Conservation (phyloP, 2,329 filamentous ascomycete species). For the Cytospora chrysosperma region DNA sequence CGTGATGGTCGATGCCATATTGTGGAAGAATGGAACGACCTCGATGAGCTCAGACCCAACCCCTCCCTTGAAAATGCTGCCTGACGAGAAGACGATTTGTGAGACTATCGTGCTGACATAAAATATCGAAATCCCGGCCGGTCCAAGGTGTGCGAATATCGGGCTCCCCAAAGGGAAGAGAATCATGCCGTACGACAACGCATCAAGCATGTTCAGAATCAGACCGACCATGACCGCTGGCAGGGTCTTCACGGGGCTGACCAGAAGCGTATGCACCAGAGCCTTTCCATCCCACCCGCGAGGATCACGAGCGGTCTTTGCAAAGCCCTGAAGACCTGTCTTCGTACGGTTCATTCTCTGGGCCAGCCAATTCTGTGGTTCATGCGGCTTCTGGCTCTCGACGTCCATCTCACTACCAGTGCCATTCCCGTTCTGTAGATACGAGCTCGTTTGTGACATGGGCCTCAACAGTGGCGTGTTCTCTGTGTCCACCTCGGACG, state of each 20-base stretch:
- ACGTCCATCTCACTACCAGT: slow-evolving; percentile 39
- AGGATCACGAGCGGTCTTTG: slow-evolving; percentile 51
- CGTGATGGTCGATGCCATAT: slow-evolving; percentile 91
- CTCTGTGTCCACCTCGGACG: slow-evolving; percentile 34
- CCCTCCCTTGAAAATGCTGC: slow-evolving; percentile 85
- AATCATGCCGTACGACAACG: slow-evolving; percentile 94
- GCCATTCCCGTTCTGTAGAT: slow-evolving; percentile 27
- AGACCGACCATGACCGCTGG: slow-evolving; percentile 87
- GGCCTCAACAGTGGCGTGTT: slow-evolving; percentile 47
- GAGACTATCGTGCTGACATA: slow-evolving; percentile 97
- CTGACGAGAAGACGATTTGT: slow-evolving; percentile 83
- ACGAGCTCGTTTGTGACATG: slow-evolving; percentile 33
- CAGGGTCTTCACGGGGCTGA: slow-evolving; percentile 68
- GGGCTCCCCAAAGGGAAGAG: slow-evolving; percentile 87
- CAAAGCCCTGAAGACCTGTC: slow-evolving; percentile 28
- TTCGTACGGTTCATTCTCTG: slow-evolving; percentile 28
- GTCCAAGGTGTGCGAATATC: slow-evolving; percentile 80
- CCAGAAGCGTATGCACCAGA: slow-evolving; percentile 62
- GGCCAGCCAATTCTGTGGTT: slow-evolving; percentile 36
- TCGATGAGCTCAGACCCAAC: slow-evolving; percentile 98
- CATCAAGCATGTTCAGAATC: slow-evolving; percentile 89
- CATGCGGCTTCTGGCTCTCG: slow-evolving; percentile 49
- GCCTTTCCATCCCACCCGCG: slow-evolving; percentile 69
- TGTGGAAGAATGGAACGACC: slow-evolving; percentile 97
- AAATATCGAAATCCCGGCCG: slow-evolving; percentile 96